A percentile compares a stretch with the other conserved stretches of the same genome.
Evolutionary conservation across 495 filamentous ascomycete species (phyloP).

Genomic region (Neurospora cerealis): DNA sequence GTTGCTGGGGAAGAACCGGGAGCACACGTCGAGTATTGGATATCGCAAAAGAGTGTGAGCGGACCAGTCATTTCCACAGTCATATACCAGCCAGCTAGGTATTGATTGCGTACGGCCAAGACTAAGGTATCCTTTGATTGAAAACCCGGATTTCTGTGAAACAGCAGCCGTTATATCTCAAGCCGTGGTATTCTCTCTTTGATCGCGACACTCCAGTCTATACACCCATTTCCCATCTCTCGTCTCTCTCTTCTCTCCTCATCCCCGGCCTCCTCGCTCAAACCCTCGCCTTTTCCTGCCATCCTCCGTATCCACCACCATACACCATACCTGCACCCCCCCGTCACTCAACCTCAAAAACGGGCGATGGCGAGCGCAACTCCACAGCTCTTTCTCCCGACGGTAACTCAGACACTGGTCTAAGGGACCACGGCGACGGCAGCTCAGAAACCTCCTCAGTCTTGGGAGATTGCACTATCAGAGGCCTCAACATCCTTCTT

Average conservation of each 20-base stretch:
- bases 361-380: neutral
- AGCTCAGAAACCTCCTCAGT: neutral
- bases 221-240: too few relatives aligned
- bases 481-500: neutral
- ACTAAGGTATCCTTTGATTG: too few relatives aligned
- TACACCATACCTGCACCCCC: neutral
- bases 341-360: neutral
- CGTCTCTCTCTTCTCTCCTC: too few relatives aligned
- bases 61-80: constrained; percentile 3
- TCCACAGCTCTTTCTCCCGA: neutral
- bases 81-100: constrained; percentile 7
- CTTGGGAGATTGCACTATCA: neutral
- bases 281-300: neutral
- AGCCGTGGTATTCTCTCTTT: too few relatives aligned
- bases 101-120: constrained; percentile 2
- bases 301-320: neutral
- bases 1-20: too few relatives aligned
- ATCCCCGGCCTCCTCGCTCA: too few relatives aligned
- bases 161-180: too few relatives aligned
- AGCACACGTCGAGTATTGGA: too few relatives aligned
- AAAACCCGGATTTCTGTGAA: too few relatives aligned
- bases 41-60: too few relatives aligned
- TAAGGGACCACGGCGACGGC: neutral
- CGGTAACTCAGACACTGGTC: neutral
- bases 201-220: too few relatives aligned